Evolutionary conservation across 2,329 filamentous ascomycete genomes (phyloP), one percentile per base, ranked within the genome.

Genomic region (Penicillium sp.): DNA sequence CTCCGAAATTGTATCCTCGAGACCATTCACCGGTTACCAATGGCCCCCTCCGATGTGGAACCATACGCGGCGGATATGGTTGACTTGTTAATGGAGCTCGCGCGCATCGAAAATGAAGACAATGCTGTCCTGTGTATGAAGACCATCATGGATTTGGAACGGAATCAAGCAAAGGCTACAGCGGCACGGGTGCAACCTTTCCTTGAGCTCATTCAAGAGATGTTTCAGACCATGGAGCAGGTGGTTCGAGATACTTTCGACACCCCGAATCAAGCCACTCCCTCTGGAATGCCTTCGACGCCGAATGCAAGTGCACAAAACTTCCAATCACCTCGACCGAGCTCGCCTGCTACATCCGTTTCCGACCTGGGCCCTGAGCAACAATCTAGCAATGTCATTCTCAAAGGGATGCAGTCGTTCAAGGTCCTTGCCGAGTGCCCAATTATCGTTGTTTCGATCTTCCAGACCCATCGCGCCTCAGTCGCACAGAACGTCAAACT

Each of bases 91-190:
- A 93, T 97, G 87, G 84, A 85, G 51, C 79, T 99, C 54, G 92
- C 97, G 55, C 87, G 88, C 63, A 88, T 86, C 37, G 94, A 99
- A 75, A 99, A 99, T 67, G 94, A 99, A 76, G 94, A 99, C 60
- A 99, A 99, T 81, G 94, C 93, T 2, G 91, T 95, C n/a, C 79
- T 99, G 59, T 97, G 93, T 71, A 91, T 99, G 77, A 99, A 99
- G 80, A 96, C 93, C 13, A 91, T 96, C 48, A 97, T 96, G 79
- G 94, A 99, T 70, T 88, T 97, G 61, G 91, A 96, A 82, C 87
- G 94, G 45, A 91, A 96, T 70, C 93, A 97, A 74, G 85, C 88
- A 53, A 95, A 93, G 76, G 87, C 88, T 23, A 86, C 97, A 7
- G 77, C 79, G n/a, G 82, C 84, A 54, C 92, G 90, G 70, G 92